These are phyloP conservation scores for Geoglossum cookeanum DNA, from an alignment of 2,329 filamentous ascomycete genomes.

Conservation along the genomic window DNA sequence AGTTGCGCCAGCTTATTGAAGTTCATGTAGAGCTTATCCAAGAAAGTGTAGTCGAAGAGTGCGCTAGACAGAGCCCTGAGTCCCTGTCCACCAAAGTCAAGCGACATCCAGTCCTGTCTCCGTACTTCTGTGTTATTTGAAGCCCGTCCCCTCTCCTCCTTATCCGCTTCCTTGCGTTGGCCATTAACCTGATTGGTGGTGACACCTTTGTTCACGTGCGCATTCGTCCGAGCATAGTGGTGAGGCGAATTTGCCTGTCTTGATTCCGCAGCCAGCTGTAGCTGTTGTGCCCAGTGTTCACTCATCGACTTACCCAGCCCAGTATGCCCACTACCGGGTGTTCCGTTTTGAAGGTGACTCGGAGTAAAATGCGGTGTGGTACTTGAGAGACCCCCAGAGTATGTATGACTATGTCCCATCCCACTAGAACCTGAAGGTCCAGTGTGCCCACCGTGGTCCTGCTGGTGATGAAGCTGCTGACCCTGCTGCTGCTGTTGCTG, in stretches of 20 bases:
- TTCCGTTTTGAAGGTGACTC: constrained; percentile 39
- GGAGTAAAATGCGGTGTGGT: constrained; percentile 38
- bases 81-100: constrained; percentile 94
- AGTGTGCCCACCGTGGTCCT: constrained; percentile 14
- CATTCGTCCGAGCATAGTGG: constrained; percentile 56
- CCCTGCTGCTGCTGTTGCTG: constrained; percentile 25
- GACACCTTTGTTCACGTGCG: constrained; percentile 49
- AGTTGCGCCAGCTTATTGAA: constrained; percentile 74
- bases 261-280: constrained; percentile 60
- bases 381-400: constrained; percentile 25
- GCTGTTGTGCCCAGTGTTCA: constrained; percentile 74
- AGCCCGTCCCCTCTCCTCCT: constrained; percentile 45
- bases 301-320: constrained; percentile 37
- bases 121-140: constrained; percentile 34
- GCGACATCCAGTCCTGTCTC: constrained; percentile 73
- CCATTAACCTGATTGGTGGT: constrained; percentile 32
- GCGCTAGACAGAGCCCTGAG: constrained; percentile 61
- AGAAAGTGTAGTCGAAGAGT: constrained; percentile 73
- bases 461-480: constrained; percentile 19
- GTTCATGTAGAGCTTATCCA: constrained; percentile 82
- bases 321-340: constrained; percentile 34
- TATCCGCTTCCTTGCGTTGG: constrained; percentile 28
- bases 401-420: constrained; percentile 30
- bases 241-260: constrained; percentile 47
- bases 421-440: neutral